phyloP scores from a whole-genome alignment of 306 rosid genomes.

The Vigna mungo region DNA sequence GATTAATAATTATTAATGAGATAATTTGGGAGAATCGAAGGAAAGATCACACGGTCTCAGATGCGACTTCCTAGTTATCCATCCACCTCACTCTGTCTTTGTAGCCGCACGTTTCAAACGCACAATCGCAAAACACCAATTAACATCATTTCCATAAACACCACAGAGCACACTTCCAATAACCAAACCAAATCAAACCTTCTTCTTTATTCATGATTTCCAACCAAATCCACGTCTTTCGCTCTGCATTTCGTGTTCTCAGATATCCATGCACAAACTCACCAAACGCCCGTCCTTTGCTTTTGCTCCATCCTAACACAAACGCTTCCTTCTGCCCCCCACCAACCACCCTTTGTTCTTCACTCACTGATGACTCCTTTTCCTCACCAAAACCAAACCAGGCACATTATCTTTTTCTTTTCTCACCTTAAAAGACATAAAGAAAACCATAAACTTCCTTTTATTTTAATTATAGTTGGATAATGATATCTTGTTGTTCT shows the following conservation, averaged over 20 bases:
- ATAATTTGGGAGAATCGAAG: too few species aligned
- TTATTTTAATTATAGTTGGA: neutral
- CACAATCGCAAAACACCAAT: too few species aligned
- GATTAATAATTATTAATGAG: too few species aligned
- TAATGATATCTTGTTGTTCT: conserved; percentile 25
- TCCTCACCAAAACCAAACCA: conserved; percentile 57
- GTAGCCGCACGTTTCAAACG: too few species aligned
- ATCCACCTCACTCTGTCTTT: too few species aligned
- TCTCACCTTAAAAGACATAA: neutral
- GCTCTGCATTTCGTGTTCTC: conserved; percentile 51
- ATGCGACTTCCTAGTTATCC: too few species aligned
- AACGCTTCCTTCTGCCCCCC: conserved; percentile 37
- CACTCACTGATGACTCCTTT: conserved; percentile 56
- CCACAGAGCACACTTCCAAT: neutral
- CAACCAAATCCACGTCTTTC: conserved; percentile 49
- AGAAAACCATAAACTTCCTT: neutral
- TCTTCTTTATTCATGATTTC: conserved; percentile 38
- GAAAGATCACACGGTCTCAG: too few species aligned
- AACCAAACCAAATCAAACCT: neutral
- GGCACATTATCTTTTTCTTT: conserved; percentile 33
- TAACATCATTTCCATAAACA: neutral
- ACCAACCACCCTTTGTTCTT: conserved; percentile 54
- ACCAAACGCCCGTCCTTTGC: conserved; percentile 44
- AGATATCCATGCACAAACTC: conserved; percentile 46
- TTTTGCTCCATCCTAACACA: conserved; percentile 49